Conservation (phyloP, 495 filamentous ascomycete genomes). For the Aspergillus cristatus region DNA sequence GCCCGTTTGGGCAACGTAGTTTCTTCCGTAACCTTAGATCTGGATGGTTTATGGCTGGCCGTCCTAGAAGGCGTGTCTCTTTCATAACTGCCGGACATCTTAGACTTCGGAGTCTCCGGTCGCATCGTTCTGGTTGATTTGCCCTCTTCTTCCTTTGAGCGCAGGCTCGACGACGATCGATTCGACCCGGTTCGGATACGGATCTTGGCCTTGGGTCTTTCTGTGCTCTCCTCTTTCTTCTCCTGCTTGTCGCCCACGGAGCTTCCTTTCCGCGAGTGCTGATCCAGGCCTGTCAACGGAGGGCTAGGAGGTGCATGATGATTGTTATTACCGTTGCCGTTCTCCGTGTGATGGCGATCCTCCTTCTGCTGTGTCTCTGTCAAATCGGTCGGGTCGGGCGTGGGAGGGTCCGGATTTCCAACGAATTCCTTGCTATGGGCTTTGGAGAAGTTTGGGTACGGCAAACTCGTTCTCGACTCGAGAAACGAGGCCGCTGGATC, state of each 20-base stretch:
- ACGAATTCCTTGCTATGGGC: conserved; percentile 80
- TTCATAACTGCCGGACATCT: conserved; percentile 17
- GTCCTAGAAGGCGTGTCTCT: conserved; percentile 25
- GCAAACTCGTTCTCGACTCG: conserved; percentile 51
- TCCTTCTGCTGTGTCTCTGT: conserved; percentile 37
- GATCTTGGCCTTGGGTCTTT: conserved; percentile 29
- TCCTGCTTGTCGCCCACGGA: conserved; percentile 29
- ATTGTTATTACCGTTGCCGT: conserved; percentile 19
- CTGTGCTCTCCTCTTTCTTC: conserved; percentile 24
- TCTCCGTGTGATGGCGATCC: conserved; percentile 18
- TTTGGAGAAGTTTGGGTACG: conserved; percentile 84
- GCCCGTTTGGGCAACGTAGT: conserved; percentile 25
- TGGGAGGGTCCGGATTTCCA: conserved; percentile 58
- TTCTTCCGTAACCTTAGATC: conserved; percentile 24
- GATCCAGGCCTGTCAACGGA: conserved; percentile 48
- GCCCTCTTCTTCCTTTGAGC: conserved; percentile 28
- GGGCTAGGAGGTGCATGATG: conserved; percentile 51
- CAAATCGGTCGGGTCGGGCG: conserved; percentile 72
- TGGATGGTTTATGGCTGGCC: conserved; percentile 26
- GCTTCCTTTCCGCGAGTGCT: conserved; percentile 40
- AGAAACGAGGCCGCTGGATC: conserved; percentile 36
- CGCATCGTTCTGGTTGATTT: conserved; percentile 27
- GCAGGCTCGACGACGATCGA: conserved; percentile 34
- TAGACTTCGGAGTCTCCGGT: conserved; percentile 32
- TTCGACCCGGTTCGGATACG: conserved; percentile 34